Percentiles rank a stretch among this genome's conserved stretches.
Conservation (phyloP, 495 filamentous ascomycete species). For the Lophium mytilinum region DNA sequence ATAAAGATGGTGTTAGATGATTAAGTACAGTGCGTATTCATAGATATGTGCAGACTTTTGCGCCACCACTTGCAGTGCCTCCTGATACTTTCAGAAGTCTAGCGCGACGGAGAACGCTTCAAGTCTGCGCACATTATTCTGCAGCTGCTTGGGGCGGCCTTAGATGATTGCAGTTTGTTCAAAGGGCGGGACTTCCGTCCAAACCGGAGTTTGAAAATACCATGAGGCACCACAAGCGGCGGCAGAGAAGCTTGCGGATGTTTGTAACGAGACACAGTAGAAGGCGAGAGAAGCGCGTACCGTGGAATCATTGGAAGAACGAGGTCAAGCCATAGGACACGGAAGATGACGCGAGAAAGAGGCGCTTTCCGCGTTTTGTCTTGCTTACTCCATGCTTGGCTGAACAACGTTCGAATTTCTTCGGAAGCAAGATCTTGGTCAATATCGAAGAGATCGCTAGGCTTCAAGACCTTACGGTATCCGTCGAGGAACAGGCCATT, state of each 20-base stretch:
- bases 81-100: no score
- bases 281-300: neutral
- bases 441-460: slow-evolving; percentile 4
- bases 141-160: no score
- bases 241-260: neutral
- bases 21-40: no score
- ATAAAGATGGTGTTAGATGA: neutral
- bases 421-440: slow-evolving; percentile 14
- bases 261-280: neutral
- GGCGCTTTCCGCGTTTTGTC: slow-evolving; percentile 2
- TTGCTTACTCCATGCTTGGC: slow-evolving; percentile 1
- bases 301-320: slow-evolving; percentile 11
- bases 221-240: no score
- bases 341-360: slow-evolving; percentile 2
- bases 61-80: no score
- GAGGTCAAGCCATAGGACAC: slow-evolving; percentile 7
- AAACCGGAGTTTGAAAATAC: no score
- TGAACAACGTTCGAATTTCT: neutral
- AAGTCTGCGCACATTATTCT: no score
- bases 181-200: no score
- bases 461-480: slow-evolving; percentile 15
- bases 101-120: no score
- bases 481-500: slow-evolving; percentile 14
- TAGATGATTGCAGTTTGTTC: no score
- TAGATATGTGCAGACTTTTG: no score